These are phyloP conservation scores for Pseudocercospora fijiensis DNA, from an alignment of 2,329 filamentous ascomycete species.

Conservation along the genomic window DNA sequence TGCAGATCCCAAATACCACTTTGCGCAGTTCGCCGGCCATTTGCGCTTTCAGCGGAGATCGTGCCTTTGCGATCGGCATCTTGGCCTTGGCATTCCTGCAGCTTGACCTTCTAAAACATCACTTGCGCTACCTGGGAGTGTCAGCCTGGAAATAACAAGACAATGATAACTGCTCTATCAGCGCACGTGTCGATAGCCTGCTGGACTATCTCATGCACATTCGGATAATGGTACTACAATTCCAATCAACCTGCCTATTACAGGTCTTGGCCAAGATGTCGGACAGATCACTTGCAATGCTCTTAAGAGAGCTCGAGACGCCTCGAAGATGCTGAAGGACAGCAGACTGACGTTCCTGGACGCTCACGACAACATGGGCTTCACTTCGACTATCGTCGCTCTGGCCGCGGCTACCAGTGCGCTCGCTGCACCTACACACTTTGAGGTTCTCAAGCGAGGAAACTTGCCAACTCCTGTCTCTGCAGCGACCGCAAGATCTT, in stretches of 20 bases:
- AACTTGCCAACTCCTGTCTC: slow-evolving; percentile 35
- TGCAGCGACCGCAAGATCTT: slow-evolving; percentile 33
- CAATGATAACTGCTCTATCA: slow-evolving; percentile 19
- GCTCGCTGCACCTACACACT: slow-evolving; percentile 29
- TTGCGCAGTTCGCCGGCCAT: slow-evolving; percentile 12
- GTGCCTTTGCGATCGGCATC: slow-evolving; percentile 22
- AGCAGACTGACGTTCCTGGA: background rate
- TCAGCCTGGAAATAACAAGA: slow-evolving; percentile 11
- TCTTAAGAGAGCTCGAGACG: background rate
- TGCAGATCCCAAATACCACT: slow-evolving; percentile 19
- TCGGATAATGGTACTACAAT: slow-evolving; percentile 6
- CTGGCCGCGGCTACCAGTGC: slow-evolving; percentile 25
- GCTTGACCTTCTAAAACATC: slow-evolving; percentile 3
- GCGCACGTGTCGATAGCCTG: slow-evolving; percentile 19
- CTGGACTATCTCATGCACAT: slow-evolving; percentile 9
- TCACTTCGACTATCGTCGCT: slow-evolving; percentile 25
- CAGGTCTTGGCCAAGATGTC: slow-evolving; percentile 11
- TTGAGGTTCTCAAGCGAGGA: slow-evolving; percentile 26
- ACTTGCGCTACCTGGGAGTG: slow-evolving; percentile 12
- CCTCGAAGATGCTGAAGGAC: no score
- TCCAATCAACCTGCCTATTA: slow-evolving; percentile 17
- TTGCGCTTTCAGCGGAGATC: slow-evolving; percentile 9
- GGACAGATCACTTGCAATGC: background rate
- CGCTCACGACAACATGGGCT: slow-evolving; percentile 20
- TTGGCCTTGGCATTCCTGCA: slow-evolving; percentile 21